These are phyloP conservation scores for Talaromyces nanjingensis DNA, from an alignment of 495 filamentous ascomycete species.

Conservation along the genomic window DNA sequence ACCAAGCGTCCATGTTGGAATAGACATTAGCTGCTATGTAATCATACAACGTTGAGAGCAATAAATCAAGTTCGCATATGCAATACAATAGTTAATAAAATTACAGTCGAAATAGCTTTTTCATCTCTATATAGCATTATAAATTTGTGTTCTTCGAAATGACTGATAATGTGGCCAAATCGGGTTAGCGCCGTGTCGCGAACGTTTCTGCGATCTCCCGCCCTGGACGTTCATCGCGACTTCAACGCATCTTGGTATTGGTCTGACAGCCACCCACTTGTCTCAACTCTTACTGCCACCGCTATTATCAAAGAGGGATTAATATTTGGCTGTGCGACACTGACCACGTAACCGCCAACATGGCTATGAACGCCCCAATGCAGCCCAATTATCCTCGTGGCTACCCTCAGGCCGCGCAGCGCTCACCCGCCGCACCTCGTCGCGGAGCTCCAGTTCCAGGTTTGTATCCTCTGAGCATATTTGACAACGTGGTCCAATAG, in stretches of 20 bases:
- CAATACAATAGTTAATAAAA: background rate
- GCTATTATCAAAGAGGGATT: background rate
- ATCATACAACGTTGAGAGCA: background rate
- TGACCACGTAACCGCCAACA: background rate
- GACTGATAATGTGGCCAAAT: background rate
- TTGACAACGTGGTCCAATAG: constrained; percentile 13
- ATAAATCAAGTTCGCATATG: background rate
- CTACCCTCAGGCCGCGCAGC: constrained; percentile 34
- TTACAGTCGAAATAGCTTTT: background rate
- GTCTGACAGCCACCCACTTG: constrained; percentile 2
- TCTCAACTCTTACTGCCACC: background rate
- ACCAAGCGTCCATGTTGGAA: constrained; percentile 93
- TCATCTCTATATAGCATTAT: background rate
- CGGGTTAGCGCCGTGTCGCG: constrained; percentile 17
- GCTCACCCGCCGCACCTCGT: constrained; percentile 42
- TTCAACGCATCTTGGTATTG: background rate
- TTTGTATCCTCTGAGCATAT: constrained; percentile 7
- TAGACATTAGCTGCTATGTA: constrained; percentile 32
- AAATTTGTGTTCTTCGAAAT: too few relatives aligned
- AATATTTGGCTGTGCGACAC: background rate
- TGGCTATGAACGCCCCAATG: constrained; percentile 36
- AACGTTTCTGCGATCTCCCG: constrained; percentile 23
- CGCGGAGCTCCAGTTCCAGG: constrained; percentile 33
- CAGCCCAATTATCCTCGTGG: constrained; percentile 39
- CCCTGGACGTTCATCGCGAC: constrained; percentile 4